Percentiles rank a stretch among this genome's conserved stretches.
phyloP scores from a whole-genome alignment of 768 basidiomycete genomes.

The Crepidotus variabilis region DNA sequence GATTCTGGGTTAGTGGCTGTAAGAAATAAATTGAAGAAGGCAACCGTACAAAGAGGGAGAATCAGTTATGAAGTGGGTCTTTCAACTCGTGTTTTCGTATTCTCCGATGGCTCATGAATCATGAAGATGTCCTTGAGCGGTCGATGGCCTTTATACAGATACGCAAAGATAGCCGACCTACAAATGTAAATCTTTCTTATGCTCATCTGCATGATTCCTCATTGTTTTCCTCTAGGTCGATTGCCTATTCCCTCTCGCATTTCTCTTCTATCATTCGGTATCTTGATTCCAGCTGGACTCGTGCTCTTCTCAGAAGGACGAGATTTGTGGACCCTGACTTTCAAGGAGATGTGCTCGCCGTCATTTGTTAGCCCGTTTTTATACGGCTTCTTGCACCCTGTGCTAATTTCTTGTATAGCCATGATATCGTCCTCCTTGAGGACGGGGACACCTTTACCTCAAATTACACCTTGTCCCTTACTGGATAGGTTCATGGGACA shows the following conservation, averaged over 20 bases:
- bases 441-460: slow-evolving; percentile 72
- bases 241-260: slow-evolving; percentile 67
- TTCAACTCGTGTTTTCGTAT: background rate
- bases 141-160: slow-evolving; percentile 74
- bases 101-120: background rate
- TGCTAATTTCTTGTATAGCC: slow-evolving; percentile 32
- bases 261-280: slow-evolving; percentile 69
- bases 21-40: slow-evolving; percentile 66
- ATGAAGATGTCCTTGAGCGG: slow-evolving; percentile 71
- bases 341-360: slow-evolving; percentile 80
- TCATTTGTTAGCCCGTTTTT: slow-evolving; percentile 53
- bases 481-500: slow-evolving; percentile 43
- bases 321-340: slow-evolving; percentile 76
- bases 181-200: slow-evolving; percentile 44
- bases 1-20: slow-evolving; percentile 68
- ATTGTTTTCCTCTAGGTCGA: slow-evolving; percentile 41
- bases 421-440: slow-evolving; percentile 76
- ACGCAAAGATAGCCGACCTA: slow-evolving; percentile 62
- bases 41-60: slow-evolving; percentile 51
- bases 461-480: slow-evolving; percentile 79
- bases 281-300: slow-evolving; percentile 74
- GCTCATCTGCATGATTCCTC: background rate
- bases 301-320: slow-evolving; percentile 76
- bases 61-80: slow-evolving; percentile 59
- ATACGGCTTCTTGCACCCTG: background rate